Conservation (phyloP, 2,329 filamentous ascomycete genomes). For the Teratosphaeria pseudoeucalypti region DNA sequence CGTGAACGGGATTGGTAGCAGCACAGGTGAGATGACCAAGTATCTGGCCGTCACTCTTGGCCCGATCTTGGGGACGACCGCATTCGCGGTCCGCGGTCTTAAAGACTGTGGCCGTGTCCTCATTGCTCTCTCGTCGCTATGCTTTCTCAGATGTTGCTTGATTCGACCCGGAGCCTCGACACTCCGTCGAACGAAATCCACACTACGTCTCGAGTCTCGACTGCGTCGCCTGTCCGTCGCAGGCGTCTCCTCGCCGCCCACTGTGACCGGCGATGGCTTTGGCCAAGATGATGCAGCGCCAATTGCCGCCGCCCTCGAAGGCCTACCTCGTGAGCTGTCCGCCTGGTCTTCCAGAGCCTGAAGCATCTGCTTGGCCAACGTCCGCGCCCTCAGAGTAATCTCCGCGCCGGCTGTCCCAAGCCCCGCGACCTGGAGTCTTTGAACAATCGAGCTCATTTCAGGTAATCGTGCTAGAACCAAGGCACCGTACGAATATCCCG, state of each 20-base stretch:
- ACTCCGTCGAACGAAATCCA: slow-evolving; percentile 28
- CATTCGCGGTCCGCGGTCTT: background rate
- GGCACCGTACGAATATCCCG: slow-evolving; percentile 85
- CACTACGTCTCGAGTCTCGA: slow-evolving; percentile 28
- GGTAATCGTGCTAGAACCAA: slow-evolving; percentile 68
- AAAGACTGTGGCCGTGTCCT: background rate
- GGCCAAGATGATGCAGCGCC: background rate
- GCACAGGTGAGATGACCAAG: slow-evolving; percentile 38
- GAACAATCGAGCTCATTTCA: slow-evolving; percentile 44
- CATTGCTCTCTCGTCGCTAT: slow-evolving; percentile 6
- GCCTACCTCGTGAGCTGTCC: slow-evolving; percentile 24
- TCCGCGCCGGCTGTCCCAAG: slow-evolving; percentile 53
- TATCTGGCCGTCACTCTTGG: slow-evolving; percentile 24
- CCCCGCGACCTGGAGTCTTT: slow-evolving; percentile 45
- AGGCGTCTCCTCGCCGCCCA: slow-evolving; percentile 40
- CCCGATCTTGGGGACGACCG: background rate
- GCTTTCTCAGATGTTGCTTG: slow-evolving; percentile 17
- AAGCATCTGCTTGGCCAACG: slow-evolving; percentile 55
- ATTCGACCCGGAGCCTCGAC: slow-evolving; percentile 29
- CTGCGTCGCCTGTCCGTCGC: slow-evolving; percentile 30
- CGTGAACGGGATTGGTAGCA: slow-evolving; percentile 30
- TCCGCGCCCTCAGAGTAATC: slow-evolving; percentile 58
- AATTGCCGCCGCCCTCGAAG: slow-evolving; percentile 14
- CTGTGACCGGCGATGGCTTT: slow-evolving; percentile 11
- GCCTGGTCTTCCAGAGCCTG: slow-evolving; percentile 29